Conservation (phyloP, 306 rosid genomes). For the Casuarina equisetifolia region DNA sequence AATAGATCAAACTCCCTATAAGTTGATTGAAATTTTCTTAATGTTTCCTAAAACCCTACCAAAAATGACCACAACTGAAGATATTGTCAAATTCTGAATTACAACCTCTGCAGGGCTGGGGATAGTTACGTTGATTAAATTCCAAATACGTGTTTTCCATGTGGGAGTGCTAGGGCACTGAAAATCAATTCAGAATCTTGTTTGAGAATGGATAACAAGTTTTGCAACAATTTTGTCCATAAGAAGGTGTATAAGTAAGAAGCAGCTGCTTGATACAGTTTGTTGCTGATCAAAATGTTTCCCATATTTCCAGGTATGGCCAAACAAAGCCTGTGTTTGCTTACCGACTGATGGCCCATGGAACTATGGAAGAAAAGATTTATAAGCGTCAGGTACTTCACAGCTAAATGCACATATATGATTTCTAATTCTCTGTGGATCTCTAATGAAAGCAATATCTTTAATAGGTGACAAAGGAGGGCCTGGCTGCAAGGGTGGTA, state of each 20-base stretch:
- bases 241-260: background rate
- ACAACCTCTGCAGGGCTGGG: background rate
- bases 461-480: slow-evolving; percentile 92
- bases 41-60: background rate
- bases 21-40: background rate
- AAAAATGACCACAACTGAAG: background rate
- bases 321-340: slow-evolving; percentile 97
- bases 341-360: slow-evolving; percentile 93
- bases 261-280: slow-evolving; percentile 1
- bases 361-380: slow-evolving; percentile 98
- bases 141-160: background rate
- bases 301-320: slow-evolving; percentile 68
- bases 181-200: slow-evolving; percentile 14
- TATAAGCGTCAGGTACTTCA: slow-evolving; percentile 91
- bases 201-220: slow-evolving; percentile 16
- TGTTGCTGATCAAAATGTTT: slow-evolving; percentile 16
- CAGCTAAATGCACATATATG: slow-evolving; percentile 26
- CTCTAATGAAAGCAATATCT: slow-evolving; percentile 32
- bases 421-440: slow-evolving; percentile 11
- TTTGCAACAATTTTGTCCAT: background rate
- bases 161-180: background rate
- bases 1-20: background rate
- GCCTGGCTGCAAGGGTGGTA: slow-evolving; percentile 96
- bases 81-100: background rate
- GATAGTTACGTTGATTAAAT: background rate